These are phyloP conservation scores for Neurospora hispaniola DNA, from an alignment of 495 filamentous ascomycete species.

Conservation along the genomic window DNA sequence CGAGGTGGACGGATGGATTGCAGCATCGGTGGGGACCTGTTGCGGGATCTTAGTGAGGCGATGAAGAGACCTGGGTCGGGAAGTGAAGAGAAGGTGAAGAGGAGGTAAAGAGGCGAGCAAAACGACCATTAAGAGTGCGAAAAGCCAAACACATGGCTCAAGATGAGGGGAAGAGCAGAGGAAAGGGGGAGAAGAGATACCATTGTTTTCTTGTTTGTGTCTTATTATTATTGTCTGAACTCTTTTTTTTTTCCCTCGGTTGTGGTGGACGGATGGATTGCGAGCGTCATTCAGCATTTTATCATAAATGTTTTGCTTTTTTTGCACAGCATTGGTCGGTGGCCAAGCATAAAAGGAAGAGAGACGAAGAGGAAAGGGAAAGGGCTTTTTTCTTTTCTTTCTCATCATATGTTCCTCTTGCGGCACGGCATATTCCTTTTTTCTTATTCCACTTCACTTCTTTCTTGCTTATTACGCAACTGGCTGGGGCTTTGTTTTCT, in stretches of 20 bases:
- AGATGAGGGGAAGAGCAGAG: neutral
- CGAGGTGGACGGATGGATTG: constrained; percentile 79
- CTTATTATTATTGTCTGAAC: neutral
- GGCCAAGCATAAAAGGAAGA: neutral
- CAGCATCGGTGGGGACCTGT: constrained; percentile 57
- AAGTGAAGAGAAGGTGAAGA: neutral
- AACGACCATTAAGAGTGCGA: neutral
- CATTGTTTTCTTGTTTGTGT: neutral
- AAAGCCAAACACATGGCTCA: neutral
- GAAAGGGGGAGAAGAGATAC: neutral
- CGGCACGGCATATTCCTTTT: neutral
- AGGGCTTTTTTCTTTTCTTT: neutral
- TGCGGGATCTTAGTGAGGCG: constrained; percentile 5
- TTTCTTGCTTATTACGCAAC: neutral
- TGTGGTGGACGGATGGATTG: neutral
- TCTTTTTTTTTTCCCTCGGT: neutral
- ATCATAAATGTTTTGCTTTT: neutral
- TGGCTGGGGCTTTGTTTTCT: neutral
- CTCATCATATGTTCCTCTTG: neutral
- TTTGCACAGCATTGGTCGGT: neutral
- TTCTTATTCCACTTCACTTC: neutral
- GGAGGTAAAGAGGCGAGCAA: neutral
- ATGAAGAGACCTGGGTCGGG: neutral
- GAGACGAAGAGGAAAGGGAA: neutral
- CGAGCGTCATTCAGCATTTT: constrained; percentile 1